Base-by-base conservation (phyloP, 225 moss, liverwort and hornwort species). In the Bryoerythrophyllum caledonicum region DNA sequence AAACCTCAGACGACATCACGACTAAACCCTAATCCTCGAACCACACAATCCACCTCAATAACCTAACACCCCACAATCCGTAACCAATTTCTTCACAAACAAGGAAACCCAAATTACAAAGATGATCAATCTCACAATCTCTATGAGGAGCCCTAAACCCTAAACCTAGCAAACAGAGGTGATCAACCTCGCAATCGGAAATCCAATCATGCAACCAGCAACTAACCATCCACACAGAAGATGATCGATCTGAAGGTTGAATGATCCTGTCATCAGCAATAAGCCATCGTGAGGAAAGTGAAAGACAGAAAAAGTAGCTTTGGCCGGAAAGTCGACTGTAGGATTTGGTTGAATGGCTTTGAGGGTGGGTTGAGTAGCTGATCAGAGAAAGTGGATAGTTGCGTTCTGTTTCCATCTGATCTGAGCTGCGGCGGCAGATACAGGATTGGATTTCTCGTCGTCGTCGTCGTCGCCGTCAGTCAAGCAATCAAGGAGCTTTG, bases 401-500 rank as follows among this genome's bases (percentile, higher is more conserved):
- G 15, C 23, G 60, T 37, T 21, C 53, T 41, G 8, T 40, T 34
- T 53, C 30, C 25, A 16, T 24, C 19, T 41, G n/a, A 44, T 25
- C 74, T 35, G 46, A 38, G 56, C 40, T 8, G 63, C 64, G 19
- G 30, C 34, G 19, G 43, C 48, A 38, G 48, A 49, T 49, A 0
- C 19, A 17, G 6, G 48, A 19, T 17, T 49, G 19, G 48, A 49
- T 49, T 19, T 19, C 17, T 49, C 48, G 48, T 49, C 28, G 41
- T 38, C 59, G 59, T 37, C 25, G 44, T 44, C 20, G 40, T 6
- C 14, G 44, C 8, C 8, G 14, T 21, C 51, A 59, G 74, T 60
- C 17, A 10, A 74, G 78, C 79, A 79, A 37, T 44, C 75, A 71
- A 67, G 26, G 48, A 49, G 19, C 19, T 19, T 7, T 49, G 5